Conservation (phyloP, 2,329 filamentous ascomycete genomes). For the Pseudogymnoascus sp. region DNA sequence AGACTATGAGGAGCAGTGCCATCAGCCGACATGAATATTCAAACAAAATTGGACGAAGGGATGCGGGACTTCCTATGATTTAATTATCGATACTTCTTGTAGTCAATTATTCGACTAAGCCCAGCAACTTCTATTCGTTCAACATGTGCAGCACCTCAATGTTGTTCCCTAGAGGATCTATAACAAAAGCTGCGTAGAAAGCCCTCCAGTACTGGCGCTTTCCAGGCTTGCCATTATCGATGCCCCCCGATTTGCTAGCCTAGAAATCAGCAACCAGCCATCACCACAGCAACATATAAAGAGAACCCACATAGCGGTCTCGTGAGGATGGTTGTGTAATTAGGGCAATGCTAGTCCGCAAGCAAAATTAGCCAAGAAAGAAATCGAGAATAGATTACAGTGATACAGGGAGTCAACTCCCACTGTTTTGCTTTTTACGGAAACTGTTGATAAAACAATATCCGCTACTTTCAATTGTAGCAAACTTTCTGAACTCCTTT, state of each 20-base stretch:
- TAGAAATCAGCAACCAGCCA: background rate
- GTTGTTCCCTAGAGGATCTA: slow-evolving; percentile 19
- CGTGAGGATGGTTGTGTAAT: slow-evolving; percentile 30
- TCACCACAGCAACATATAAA: background rate
- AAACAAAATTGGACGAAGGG: background rate
- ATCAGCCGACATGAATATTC: background rate
- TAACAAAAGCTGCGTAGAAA: slow-evolving; percentile 19
- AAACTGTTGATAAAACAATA: background rate
- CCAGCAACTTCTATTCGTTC: background rate
- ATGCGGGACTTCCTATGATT: background rate
- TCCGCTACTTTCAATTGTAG: background rate
- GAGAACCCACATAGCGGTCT: slow-evolving; percentile 13
- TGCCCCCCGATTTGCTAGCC: slow-evolving; percentile 14
- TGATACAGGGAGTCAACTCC: background rate
- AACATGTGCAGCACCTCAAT: slow-evolving; percentile 13
- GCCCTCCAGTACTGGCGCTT: slow-evolving; percentile 15
- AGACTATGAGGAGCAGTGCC: background rate
- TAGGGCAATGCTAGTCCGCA: slow-evolving; percentile 22
- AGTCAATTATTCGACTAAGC: background rate
- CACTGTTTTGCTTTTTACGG: background rate
- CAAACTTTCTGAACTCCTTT: background rate
- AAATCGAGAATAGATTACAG: background rate
- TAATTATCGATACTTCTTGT: background rate
- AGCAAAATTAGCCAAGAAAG: no score
- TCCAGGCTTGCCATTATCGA: slow-evolving; percentile 16